Base-by-base conservation (phyloP, 2,329 filamentous ascomycete genomes). In the Intubia oerlemansii region DNA sequence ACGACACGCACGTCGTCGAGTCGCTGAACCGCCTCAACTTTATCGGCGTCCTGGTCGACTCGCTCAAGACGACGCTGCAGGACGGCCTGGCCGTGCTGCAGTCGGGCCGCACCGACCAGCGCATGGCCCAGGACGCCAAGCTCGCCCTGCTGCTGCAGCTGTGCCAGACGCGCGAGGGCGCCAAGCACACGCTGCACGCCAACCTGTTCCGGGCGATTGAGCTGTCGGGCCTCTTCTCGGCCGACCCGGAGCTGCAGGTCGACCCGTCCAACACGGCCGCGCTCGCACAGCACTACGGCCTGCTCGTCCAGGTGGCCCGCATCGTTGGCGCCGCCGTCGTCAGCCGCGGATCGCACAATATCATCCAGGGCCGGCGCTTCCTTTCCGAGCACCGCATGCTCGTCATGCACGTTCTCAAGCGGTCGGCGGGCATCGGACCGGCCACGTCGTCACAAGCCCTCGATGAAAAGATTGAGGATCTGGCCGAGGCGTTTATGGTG, bases 181-280 rank as follows among this genome's bases (percentile, higher is more conserved):
- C 88, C 26, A 75, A 74, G 33, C 70, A 80, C 37, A 69, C 93
- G n/a, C 60, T 95, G 24, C 82, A 90, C 42, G 78, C 80, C 7
- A 85, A 85, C 36, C 62, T 98, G 5, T 85, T 98, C 54, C 66
- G 73, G 25, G 65, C 79, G 0, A 56, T 95, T 17, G 75, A 77
- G 36, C 66, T 75, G 32, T 91, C 82, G 1, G 68, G 71, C n/a
- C 62, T 95, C 14, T 98, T 95, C 47, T 60, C 71, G 7, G 77
- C 78, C 10, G 88, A 98, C 46, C 88, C 88, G 1, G 88, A 98
- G 48, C 69, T 98, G 31, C 82, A 90, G 34, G 69, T 84, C 33
- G 63, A 64, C 64, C 44, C 42, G 51, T 17, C 25, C 18, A 17
- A 28, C 20, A 25, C 27, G 10, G 27, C 30, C 11, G 27, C 80